These are phyloP conservation scores for Chaetomiaceae sp. DNA, from an alignment of 2,329 filamentous ascomycete genomes.

Conservation along the genomic window DNA sequence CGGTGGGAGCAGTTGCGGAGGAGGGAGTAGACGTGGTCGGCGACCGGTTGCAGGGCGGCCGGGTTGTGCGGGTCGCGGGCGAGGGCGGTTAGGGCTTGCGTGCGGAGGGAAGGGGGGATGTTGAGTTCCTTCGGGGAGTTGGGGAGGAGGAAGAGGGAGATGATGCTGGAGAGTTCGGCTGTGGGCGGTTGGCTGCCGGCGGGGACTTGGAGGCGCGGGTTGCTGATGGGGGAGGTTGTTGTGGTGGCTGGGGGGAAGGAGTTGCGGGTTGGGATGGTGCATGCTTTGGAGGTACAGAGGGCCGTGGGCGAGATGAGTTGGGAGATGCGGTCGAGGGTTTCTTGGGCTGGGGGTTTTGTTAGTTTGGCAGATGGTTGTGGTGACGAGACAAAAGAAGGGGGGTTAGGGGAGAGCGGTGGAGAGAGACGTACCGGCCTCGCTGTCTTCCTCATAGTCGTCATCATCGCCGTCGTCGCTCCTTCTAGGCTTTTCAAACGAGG, in stretches of 20 bases:
- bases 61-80: constrained; percentile 30
- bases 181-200: too few species aligned
- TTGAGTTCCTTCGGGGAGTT: constrained; percentile 44
- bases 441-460: constrained; percentile 10
- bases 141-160: constrained; percentile 38
- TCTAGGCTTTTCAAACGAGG: neutral
- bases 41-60: constrained; percentile 37
- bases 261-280: neutral
- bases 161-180: constrained; percentile 37
- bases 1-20: constrained; percentile 45
- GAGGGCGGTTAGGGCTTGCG: constrained; percentile 32
- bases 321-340: constrained; percentile 33
- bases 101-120: constrained; percentile 40
- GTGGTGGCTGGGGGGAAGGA: constrained; percentile 13
- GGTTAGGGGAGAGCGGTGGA: neutral
- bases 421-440: constrained; percentile 31
- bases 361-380: too few species aligned
- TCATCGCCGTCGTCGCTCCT: constrained; percentile 6
- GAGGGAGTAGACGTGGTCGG: constrained; percentile 43
- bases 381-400: too few species aligned
- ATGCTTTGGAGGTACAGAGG: constrained; percentile 14
- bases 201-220: constrained; percentile 12
- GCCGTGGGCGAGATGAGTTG: constrained; percentile 21
- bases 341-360: constrained; percentile 28
- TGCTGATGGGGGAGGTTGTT: constrained; percentile 12